Conservation (phyloP, 2,329 filamentous ascomycete genomes). For the Ceratocystis diversiconidia region DNA sequence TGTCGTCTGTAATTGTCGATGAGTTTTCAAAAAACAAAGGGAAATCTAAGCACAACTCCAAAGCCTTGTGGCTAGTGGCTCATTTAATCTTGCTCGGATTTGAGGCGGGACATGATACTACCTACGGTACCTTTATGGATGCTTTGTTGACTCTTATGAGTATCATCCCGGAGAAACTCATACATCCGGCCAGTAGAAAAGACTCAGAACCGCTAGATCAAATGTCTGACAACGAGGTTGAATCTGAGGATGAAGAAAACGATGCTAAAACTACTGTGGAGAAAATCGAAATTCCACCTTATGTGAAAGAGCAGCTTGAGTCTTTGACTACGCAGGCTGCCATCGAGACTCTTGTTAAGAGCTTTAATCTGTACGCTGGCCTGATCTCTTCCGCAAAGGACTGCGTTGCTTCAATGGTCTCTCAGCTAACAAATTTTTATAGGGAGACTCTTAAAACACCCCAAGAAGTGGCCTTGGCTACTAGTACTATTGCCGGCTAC, state of each 20-base stretch:
- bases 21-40: slow-evolving; percentile 24
- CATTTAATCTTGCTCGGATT: slow-evolving; percentile 48
- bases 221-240: not conserved
- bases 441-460: slow-evolving; percentile 3
- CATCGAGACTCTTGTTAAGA: slow-evolving; percentile 8
- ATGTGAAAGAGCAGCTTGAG: slow-evolving; percentile 3
- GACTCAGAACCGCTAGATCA: not conserved
- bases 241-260: not conserved
- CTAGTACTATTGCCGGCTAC: slow-evolving; percentile 49
- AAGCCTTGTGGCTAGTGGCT: slow-evolving; percentile 49
- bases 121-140: not conserved
- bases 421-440: not conserved
- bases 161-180: not conserved
- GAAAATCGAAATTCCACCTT: slow-evolving; percentile 4
- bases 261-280: not conserved
- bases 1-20: slow-evolving; percentile 31
- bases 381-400: not conserved
- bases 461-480: slow-evolving; percentile 43
- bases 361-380: slow-evolving; percentile 7
- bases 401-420: too few relatives aligned
- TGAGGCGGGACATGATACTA: slow-evolving; percentile 18
- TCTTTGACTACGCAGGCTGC: slow-evolving; percentile 10
- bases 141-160: slow-evolving; percentile 1
- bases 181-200: not conserved
- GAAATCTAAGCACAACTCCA: slow-evolving; percentile 25